A percentile compares a stretch with the other conserved stretches of the same genome.
These are phyloP conservation scores for Xylaria venustula DNA, from an alignment of 495 filamentous ascomycete genomes.

Conservation along the genomic window DNA sequence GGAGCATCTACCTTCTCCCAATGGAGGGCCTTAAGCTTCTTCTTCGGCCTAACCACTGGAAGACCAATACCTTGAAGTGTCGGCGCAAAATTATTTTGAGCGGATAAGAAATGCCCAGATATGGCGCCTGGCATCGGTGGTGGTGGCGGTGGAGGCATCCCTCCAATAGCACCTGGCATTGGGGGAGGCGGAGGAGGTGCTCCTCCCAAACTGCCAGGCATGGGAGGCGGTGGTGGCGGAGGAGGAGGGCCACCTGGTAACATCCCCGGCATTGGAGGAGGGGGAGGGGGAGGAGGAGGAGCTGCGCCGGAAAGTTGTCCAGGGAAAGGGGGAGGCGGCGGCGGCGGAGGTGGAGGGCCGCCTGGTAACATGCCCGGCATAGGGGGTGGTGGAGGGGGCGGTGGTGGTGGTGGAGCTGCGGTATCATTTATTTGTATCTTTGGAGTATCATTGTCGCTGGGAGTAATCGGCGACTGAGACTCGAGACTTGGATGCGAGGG, in stretches of 20 bases:
- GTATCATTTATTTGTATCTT: conserved; percentile 44
- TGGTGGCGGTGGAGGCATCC: conserved; percentile 41
- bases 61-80: conserved; percentile 49
- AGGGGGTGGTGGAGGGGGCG: conserved; percentile 53
- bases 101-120: conserved; percentile 53
- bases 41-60: conserved; percentile 86
- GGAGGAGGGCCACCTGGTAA: conserved; percentile 57
- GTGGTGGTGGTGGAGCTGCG: conserved; percentile 50
- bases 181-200: conserved; percentile 60
- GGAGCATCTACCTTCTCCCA: conserved; percentile 98
- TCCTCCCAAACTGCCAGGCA: conserved; percentile 35
- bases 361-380: conserved; percentile 42
- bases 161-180: conserved; percentile 30
- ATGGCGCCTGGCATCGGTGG: conserved; percentile 60
- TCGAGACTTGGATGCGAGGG: conserved; percentile 75
- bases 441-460: conserved; percentile 58
- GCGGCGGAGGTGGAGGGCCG: conserved; percentile 49
- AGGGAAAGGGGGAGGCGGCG: conserved; percentile 52
- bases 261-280: conserved; percentile 42
- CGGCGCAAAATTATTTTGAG: conserved; percentile 37
- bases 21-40: conserved; percentile 98
- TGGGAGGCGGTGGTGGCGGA: conserved; percentile 48
- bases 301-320: conserved; percentile 42
- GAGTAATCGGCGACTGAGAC: conserved; percentile 67
- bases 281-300: conserved; percentile 54